Conservation (phyloP, 805 yeast genomes). For the Lipomyces kockii region DNA sequence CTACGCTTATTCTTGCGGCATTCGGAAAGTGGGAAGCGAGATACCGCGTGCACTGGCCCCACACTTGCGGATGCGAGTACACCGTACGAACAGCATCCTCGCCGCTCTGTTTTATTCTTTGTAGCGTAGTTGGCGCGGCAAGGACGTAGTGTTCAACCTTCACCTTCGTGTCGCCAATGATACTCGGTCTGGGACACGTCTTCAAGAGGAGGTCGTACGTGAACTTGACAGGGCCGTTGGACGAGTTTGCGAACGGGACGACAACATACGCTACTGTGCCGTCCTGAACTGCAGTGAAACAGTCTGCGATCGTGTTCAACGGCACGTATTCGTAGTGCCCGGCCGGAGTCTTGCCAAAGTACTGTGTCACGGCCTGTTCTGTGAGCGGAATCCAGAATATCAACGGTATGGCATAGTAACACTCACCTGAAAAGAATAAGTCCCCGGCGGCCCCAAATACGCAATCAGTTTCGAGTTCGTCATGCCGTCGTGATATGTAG, state of each 20-base stretch:
- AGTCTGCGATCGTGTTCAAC: slow-evolving; percentile 49
- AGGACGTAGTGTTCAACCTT: slow-evolving; percentile 78
- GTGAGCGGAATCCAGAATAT: neutral
- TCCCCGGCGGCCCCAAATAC: slow-evolving; percentile 88
- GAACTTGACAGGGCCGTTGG: slow-evolving; percentile 89
- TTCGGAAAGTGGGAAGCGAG: slow-evolving; percentile 46
- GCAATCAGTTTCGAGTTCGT: slow-evolving; percentile 16
- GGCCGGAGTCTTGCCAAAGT: slow-evolving; percentile 15
- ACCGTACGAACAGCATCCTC: slow-evolving; percentile 55
- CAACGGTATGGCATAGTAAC: neutral
- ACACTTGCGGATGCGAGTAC: slow-evolving; percentile 95
- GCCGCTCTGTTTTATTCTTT: slow-evolving; percentile 10
- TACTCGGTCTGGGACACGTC: slow-evolving; percentile 53
- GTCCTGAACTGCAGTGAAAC: slow-evolving; percentile 60
- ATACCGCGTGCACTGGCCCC: slow-evolving; percentile 86
- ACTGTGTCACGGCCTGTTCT: slow-evolving; percentile 25
- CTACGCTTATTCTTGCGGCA: slow-evolving; percentile 62
- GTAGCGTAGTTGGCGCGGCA: slow-evolving; percentile 41
- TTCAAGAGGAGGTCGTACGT: slow-evolving; percentile 83
- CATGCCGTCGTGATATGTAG: neutral
- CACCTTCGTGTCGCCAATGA: slow-evolving; percentile 81
- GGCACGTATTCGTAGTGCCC: slow-evolving; percentile 39
- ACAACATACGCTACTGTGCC: slow-evolving; percentile 68
- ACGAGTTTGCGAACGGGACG: slow-evolving; percentile 91
- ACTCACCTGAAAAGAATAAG: slow-evolving; percentile 84